Conservation (phyloP, 73 alveolate genomes). For the Blepharisma japonicum region DNA sequence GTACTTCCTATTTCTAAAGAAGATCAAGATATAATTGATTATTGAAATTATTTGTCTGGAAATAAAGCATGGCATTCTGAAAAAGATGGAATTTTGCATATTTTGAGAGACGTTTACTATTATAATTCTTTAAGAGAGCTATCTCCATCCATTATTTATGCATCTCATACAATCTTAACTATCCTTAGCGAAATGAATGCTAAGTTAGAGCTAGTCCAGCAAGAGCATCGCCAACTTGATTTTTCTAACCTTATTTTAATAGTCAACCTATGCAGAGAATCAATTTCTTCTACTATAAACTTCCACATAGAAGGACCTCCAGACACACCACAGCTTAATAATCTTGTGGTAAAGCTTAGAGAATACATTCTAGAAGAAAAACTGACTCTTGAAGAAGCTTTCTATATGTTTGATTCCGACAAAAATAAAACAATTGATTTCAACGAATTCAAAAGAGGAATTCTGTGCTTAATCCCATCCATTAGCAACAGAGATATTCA, state of each 20-base stretch:
- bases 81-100: neutral
- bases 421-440: neutral
- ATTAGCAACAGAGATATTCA: neutral
- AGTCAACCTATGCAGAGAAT: neutral
- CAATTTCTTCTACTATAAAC: neutral
- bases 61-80: neutral
- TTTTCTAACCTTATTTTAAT: neutral
- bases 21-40: constrained; percentile 3
- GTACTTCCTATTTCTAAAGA: neutral
- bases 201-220: neutral
- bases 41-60: neutral
- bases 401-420: neutral
- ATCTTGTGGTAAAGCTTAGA: neutral
- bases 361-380: constrained; percentile 3
- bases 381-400: constrained; percentile 7
- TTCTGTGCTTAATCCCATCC: neutral
- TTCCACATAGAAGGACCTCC: neutral
- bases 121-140: neutral
- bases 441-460: constrained; percentile 1
- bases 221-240: neutral
- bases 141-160: too few relatives aligned
- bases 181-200: neutral
- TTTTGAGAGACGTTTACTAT: neutral
- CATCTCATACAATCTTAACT: too few relatives aligned
- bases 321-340: neutral